Percentiles rank a stretch among this genome's conserved stretches.
phyloP scores from a whole-genome alignment of 768 basidiomycete species.

The Fibroporia radiculosa region DNA sequence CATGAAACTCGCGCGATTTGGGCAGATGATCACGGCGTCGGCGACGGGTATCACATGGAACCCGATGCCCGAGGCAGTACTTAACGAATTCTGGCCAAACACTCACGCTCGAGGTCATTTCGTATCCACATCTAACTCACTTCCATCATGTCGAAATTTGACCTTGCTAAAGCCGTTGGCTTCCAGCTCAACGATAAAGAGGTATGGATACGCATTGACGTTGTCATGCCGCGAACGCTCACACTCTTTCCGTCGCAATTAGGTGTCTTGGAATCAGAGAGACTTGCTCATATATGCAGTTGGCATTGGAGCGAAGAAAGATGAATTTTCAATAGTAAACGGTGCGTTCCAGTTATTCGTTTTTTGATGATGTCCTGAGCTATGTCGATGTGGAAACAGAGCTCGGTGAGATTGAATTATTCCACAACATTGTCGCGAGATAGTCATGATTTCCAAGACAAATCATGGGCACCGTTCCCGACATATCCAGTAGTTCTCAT shows the following conservation, averaged over 20 bases:
- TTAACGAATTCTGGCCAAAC: no score
- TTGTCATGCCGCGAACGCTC: background rate
- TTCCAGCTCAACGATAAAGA: conserved; percentile 41
- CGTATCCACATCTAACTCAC: background rate
- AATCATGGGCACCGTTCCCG: conserved; percentile 68
- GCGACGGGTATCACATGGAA: no score
- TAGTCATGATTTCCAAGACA: conserved; percentile 32
- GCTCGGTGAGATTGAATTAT: conserved; percentile 15
- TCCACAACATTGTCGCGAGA: background rate
- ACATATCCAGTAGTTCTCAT: conserved; percentile 78
- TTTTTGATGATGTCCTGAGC: background rate
- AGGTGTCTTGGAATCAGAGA: conserved; percentile 83
- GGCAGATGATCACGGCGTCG: no score
- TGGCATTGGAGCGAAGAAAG: conserved; percentile 74
- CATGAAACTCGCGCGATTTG: no score
- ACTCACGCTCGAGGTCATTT: no score
- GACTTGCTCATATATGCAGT: conserved; percentile 75
- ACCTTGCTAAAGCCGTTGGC: conserved; percentile 65
- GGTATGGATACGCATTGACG: conserved; percentile 31
- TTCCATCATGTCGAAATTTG: conserved; percentile 36
- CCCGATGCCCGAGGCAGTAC: no score
- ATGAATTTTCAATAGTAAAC: conserved; percentile 65
- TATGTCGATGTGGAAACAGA: conserved; percentile 12
- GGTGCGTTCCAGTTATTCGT: conserved; percentile 33
- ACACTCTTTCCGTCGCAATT: background rate